Conservation (phyloP, 2,329 filamentous ascomycete species). For the Colletotrichum chlorophyti region DNA sequence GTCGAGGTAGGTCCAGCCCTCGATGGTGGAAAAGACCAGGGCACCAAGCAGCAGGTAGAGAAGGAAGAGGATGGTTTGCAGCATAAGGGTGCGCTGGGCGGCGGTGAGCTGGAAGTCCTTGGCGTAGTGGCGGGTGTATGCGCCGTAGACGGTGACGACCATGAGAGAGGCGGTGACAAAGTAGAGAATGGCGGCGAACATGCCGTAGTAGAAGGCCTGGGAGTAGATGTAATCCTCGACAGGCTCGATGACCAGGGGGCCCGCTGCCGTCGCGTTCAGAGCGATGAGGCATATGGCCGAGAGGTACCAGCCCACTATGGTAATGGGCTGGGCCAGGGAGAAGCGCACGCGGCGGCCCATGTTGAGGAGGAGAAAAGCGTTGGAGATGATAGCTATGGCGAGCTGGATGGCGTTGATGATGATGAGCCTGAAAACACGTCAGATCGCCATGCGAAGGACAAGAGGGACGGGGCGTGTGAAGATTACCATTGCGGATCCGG, state of each 20-base stretch:
- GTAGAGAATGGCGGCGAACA: constrained; percentile 82
- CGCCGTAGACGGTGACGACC: constrained; percentile 80
- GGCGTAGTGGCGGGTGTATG: constrained; percentile 71
- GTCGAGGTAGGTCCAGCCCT: constrained; percentile 80
- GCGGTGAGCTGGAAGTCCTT: constrained; percentile 81
- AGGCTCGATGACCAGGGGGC: constrained; percentile 54
- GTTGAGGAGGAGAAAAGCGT: constrained; percentile 83
- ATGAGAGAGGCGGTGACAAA: constrained; percentile 80
- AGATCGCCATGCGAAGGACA: neutral
- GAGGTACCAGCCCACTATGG: constrained; percentile 80
- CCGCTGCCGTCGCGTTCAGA: constrained; percentile 70
- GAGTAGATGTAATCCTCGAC: constrained; percentile 68
- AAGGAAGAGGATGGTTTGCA: constrained; percentile 88
- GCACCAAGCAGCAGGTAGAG: constrained; percentile 82
- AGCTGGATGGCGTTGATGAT: constrained; percentile 81
- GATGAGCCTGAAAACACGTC: constrained; percentile 60
- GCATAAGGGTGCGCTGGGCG: constrained; percentile 84
- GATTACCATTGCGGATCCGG: constrained; percentile 73
- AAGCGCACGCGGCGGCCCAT: constrained; percentile 84
- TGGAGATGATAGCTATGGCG: constrained; percentile 77
- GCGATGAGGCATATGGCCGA: constrained; percentile 71
- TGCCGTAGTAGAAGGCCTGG: constrained; percentile 86
- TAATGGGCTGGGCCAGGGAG: constrained; percentile 80
- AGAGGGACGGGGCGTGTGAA: neutral
- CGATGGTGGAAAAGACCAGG: constrained; percentile 74